A percentile compares a stretch with the other conserved stretches of the same genome.
These are phyloP conservation scores for Microglena sp. DNA, from an alignment of 139 green algal species.

Conservation along the genomic window DNA sequence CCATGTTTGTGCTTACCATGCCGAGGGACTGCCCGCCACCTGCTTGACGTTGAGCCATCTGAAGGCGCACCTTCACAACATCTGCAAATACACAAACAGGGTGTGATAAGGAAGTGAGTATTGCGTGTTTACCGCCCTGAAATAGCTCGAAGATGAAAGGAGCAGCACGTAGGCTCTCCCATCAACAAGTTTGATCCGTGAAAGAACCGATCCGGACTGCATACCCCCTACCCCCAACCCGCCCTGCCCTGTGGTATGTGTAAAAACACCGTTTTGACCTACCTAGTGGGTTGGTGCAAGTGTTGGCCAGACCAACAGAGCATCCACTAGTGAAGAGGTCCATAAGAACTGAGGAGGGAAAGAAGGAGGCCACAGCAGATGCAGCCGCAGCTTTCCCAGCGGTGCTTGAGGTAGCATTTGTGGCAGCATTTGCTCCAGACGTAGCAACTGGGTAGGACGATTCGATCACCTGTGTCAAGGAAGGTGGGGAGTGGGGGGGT, in stretches of 20 bases:
- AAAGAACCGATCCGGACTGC: neutral
- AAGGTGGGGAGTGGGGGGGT: too few species aligned
- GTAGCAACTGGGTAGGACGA: too few species aligned
- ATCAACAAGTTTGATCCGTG: neutral
- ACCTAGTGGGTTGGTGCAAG: constrained; percentile 31
- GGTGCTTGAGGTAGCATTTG: too few species aligned
- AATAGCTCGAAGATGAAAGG: neutral
- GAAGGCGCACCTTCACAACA: constrained; percentile 69
- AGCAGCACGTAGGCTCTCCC: neutral
- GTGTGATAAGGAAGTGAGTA: neutral
- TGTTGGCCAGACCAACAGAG: constrained; percentile 28
- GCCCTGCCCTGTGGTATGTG: too few species aligned
- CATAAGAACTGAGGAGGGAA: constrained; percentile 3
- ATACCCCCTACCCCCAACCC: neutral
- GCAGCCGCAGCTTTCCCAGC: neutral
- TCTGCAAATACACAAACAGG: constrained; percentile 25
- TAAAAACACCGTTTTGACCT: too few species aligned
- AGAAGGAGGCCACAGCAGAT: neutral
- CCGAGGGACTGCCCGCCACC: too few species aligned
- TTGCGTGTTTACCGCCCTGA: too few species aligned
- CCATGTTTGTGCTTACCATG: too few species aligned
- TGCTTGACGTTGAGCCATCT: constrained; percentile 40
- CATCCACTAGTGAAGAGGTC: constrained; percentile 30
- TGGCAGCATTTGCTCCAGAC: too few species aligned
- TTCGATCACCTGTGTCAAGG: too few species aligned